A percentile compares a stretch with the other conserved stretches of the same genome.
Conservation (phyloP, 148 eudicot species). For the Rhododendron mucronatum region DNA sequence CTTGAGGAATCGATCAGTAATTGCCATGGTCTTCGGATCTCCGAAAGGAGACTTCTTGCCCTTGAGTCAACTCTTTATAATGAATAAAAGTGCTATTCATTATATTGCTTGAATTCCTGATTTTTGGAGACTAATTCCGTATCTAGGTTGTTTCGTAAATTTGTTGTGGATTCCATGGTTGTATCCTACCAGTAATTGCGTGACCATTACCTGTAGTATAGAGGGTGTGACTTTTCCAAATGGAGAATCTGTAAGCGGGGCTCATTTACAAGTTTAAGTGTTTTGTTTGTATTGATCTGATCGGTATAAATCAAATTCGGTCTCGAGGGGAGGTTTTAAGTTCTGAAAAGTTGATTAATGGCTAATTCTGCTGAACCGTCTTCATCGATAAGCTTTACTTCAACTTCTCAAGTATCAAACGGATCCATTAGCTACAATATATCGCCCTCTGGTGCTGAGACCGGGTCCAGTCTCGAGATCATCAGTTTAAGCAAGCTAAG, state of each 20-base stretch:
- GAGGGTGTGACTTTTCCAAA: background rate
- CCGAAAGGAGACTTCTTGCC: background rate
- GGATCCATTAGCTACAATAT: constrained; percentile 25
- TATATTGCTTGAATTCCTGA: background rate
- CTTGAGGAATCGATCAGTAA: background rate
- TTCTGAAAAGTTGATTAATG: constrained; percentile 18
- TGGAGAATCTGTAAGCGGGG: background rate
- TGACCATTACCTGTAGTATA: background rate
- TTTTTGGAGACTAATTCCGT: background rate
- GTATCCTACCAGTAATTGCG: background rate
- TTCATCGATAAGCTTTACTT: constrained; percentile 44
- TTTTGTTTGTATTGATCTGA: background rate
- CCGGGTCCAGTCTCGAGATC: constrained; percentile 29
- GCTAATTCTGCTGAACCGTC: constrained; percentile 33
- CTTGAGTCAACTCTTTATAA: background rate
- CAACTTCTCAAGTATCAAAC: constrained; percentile 38
- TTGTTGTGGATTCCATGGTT: background rate
- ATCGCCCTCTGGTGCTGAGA: constrained; percentile 19
- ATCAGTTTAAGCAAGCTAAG: constrained; percentile 46
- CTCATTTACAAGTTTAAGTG: background rate
- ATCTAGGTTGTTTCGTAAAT: background rate
- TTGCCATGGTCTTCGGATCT: background rate
- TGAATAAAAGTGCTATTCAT: background rate
- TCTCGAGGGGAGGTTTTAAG: background rate
- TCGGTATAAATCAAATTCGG: background rate